Percentiles rank a stretch among this genome's conserved stretches.
Evolutionary conservation across 129 eudicot genomes (phyloP).

Genomic region (Smallanthus sonchifolius): DNA sequence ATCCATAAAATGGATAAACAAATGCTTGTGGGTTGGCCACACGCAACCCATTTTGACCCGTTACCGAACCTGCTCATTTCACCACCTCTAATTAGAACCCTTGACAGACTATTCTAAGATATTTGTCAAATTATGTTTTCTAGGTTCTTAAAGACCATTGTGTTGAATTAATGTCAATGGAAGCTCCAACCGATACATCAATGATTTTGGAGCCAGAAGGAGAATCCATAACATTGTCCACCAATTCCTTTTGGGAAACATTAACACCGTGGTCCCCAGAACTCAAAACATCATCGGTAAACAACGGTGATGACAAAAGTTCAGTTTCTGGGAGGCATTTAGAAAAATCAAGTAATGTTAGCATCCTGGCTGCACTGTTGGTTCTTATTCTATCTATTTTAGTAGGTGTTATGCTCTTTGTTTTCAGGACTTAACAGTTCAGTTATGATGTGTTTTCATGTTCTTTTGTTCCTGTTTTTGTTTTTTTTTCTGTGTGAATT

Average conservation of each 20-base stretch:
- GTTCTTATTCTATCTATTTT: conserved; percentile 46
- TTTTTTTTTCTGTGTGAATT: not conserved
- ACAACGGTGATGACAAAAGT: conserved; percentile 15
- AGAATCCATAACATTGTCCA: conserved; percentile 38
- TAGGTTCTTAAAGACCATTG: conserved; percentile 78
- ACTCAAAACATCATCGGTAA: conserved; percentile 13
- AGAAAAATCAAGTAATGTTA: conserved; percentile 30
- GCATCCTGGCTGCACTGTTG: conserved; percentile 30
- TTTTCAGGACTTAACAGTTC: conserved; percentile 13
- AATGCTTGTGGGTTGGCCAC: not conserved
- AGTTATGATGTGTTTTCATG: not conserved
- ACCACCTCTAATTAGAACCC: not conserved
- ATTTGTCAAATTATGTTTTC: not conserved
- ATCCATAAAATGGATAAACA: not conserved
- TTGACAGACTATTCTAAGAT: not conserved
- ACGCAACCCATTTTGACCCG: not conserved
- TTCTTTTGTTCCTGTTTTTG: not conserved
- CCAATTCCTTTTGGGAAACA: conserved; percentile 58
- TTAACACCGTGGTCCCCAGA: conserved; percentile 32
- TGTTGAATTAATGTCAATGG: conserved; percentile 80
- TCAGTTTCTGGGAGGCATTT: conserved; percentile 24
- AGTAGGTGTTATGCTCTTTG: conserved; percentile 34
- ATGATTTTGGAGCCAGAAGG: conserved; percentile 66
- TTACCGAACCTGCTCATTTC: not conserved
- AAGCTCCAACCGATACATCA: conserved; percentile 47